Evolutionary conservation across 495 filamentous ascomycete genomes (phyloP).

Genomic region (Achaetomiella virescens): DNA sequence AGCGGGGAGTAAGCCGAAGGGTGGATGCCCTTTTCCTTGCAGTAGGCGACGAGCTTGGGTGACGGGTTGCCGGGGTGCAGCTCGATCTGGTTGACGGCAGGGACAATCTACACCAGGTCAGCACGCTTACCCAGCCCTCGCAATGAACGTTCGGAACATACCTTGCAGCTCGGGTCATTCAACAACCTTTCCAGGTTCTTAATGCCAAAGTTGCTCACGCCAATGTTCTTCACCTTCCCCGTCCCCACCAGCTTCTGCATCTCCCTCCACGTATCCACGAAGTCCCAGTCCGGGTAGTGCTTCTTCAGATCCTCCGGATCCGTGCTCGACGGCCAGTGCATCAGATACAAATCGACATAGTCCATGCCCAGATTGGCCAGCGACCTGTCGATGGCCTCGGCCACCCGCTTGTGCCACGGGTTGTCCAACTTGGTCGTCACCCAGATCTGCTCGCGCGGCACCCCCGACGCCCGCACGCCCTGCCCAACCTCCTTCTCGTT

Average conservation of each 20-base stretch:
- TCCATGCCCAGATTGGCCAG: conserved; percentile 63
- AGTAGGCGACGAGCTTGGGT: conserved; percentile 72
- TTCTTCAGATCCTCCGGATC: conserved; percentile 37
- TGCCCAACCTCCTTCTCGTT: conserved; percentile 80
- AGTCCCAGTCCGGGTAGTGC: conserved; percentile 60
- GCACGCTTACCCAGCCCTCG: conserved; percentile 1
- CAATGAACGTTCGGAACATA: conserved; percentile 12
- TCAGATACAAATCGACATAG: conserved; percentile 81
- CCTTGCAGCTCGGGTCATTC: conserved; percentile 48
- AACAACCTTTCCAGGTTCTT: conserved; percentile 62
- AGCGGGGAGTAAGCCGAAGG: conserved; percentile 63
- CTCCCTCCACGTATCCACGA: conserved; percentile 76
- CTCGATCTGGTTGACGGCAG: conserved; percentile 88
- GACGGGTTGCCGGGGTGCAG: conserved; percentile 78
- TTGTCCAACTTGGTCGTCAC: conserved; percentile 87
- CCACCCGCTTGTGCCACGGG: conserved; percentile 61
- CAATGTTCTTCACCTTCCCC: conserved; percentile 76
- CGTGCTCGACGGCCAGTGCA: conserved; percentile 69
- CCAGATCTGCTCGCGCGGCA: conserved; percentile 76
- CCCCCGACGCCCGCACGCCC: conserved; percentile 71
- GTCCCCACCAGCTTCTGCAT: conserved; percentile 76
- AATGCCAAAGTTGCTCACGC: conserved; percentile 71
- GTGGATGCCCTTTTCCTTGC: conserved; percentile 62
- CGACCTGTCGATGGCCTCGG: conserved; percentile 62
- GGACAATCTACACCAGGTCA: conserved; percentile 54